phyloP scores from a whole-genome alignment of 108 stramenopile genomes.

The Skeletonema grethae region DNA sequence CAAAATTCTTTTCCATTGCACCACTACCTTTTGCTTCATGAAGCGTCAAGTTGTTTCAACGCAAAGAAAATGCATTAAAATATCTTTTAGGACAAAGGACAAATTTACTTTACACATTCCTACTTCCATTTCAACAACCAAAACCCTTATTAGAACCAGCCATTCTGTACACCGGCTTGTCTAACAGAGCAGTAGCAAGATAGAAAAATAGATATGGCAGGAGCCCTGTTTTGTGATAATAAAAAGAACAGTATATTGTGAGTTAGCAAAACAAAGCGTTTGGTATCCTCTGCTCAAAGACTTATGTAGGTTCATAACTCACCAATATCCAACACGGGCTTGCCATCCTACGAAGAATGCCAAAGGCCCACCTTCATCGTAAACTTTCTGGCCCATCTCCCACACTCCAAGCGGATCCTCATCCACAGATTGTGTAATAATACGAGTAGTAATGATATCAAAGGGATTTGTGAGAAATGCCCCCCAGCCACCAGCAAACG shows the following conservation, averaged over 20 bases:
- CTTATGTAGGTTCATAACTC: too few species aligned
- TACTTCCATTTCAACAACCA: neutral
- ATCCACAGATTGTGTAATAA: constrained; percentile 34
- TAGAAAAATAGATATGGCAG: constrained; percentile 51
- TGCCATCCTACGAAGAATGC: constrained; percentile 39
- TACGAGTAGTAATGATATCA: constrained; percentile 43
- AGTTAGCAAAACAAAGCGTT: too few species aligned
- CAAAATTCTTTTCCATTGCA: too few species aligned
- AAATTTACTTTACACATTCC: too few species aligned
- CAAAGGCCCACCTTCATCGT: constrained; percentile 28
- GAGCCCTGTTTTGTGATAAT: constrained; percentile 4
- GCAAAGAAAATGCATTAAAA: too few species aligned
- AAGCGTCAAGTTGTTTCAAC: too few species aligned
- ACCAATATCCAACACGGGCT: constrained; percentile 39
- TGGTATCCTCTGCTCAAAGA: too few species aligned
- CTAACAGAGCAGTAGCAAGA: constrained; percentile 41
- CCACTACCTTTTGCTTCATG: too few species aligned
- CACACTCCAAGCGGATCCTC: constrained; percentile 2
- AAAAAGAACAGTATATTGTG: too few species aligned
- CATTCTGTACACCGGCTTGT: constrained; percentile 26
- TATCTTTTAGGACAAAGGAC: too few species aligned
- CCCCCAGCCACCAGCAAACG: constrained; percentile 35
- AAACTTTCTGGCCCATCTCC: constrained; percentile 21
- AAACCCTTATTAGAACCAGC: constrained; percentile 12
- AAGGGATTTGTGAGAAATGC: constrained; percentile 40